Conservation (phyloP, 2,329 filamentous ascomycete species). For the Orbilia brochopaga region DNA sequence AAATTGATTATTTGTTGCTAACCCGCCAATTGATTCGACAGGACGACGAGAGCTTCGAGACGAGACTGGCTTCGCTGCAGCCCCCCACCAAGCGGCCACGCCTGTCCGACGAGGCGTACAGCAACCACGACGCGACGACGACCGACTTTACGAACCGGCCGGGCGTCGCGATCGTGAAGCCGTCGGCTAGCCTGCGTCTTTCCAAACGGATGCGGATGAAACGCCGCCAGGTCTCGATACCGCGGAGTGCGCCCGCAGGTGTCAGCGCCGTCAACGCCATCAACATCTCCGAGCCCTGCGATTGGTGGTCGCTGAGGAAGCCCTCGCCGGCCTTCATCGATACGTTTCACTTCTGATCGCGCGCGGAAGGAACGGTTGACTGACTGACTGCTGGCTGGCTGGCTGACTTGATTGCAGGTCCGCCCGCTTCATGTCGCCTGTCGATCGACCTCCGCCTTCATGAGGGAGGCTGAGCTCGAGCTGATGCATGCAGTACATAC, state of each 20-base stretch:
- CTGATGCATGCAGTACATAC: conserved; percentile 11
- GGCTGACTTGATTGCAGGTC: no score
- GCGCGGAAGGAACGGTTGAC: not conserved
- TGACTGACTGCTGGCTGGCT: not conserved
- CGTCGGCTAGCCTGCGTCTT: conserved; percentile 45
- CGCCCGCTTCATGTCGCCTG: not conserved
- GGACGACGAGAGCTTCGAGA: conserved; percentile 51
- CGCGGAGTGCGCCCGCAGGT: conserved; percentile 41
- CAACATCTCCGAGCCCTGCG: conserved; percentile 9
- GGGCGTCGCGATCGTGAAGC: conserved; percentile 46
- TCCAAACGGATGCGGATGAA: conserved; percentile 49
- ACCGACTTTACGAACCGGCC: not conserved
- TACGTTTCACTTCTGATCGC: conserved; percentile 46
- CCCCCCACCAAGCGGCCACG: conserved; percentile 48
- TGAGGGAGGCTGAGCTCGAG: conserved; percentile 27
- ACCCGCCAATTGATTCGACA: conserved; percentile 31
- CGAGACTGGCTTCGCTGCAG: conserved; percentile 50
- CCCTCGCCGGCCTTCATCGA: conserved; percentile 49
- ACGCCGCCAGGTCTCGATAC: conserved; percentile 46
- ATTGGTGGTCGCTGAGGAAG: conserved; percentile 42
- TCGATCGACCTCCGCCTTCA: conserved; percentile 10
- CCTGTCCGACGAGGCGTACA: conserved; percentile 24
- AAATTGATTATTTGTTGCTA: conserved; percentile 33
- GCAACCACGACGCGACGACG: conserved; percentile 18
- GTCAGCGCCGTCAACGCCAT: conserved; percentile 1